Evolutionary conservation across 495 filamentous ascomycete genomes (phyloP), one percentile per base, ranked within the genome.

Genomic region (Melanomma pulvis-pyrius): DNA sequence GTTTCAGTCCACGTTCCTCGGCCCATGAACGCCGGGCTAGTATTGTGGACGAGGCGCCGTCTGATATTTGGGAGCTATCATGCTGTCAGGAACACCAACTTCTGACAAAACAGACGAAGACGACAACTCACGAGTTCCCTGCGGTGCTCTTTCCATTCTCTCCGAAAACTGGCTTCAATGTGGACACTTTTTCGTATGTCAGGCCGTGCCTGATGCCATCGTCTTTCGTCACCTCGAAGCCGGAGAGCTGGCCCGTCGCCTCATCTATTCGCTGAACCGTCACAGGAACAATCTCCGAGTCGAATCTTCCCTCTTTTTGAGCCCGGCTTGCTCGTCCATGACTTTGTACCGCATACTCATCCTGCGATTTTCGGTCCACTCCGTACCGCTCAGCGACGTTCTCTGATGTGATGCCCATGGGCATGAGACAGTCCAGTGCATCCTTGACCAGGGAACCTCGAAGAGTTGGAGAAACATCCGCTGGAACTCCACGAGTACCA

Each of bases 371-470:
- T 1, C 72, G 61, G 46, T 59, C 67, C 29, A 74, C 44, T 13
- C 51, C 44, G 26, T 67, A 71, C n/a, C 69, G 56, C 22, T 69
- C 64, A 3, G 65, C 72, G 3, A 74, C 69, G 29, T 72, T 72
- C 50, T 74, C 72, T 2, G 69, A 69, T 5, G 72, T 74, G 26
- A 65, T 52, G 1, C 72, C 72, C 72, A 74, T 74, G 15, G 65
- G 57, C 69, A 67, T 62, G 17, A 66, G 34, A 30, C 71, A 71
- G 48, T 73, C 71, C 24, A 34, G n/a, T 26, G 71, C 71, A 24
- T 69, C 65, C 26, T 71, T 71, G 49, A 67, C 60, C 12, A 24
- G 28, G 1, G 63, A 67, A 17, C 47, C 65, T 17, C 29, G 41
- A 1, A 71, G 54, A 26, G 63, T 56, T 17, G 63, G 63, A 19